Conservation (phyloP, 108 stramenopile genomes). For the Aurantiochytrium sp. region DNA sequence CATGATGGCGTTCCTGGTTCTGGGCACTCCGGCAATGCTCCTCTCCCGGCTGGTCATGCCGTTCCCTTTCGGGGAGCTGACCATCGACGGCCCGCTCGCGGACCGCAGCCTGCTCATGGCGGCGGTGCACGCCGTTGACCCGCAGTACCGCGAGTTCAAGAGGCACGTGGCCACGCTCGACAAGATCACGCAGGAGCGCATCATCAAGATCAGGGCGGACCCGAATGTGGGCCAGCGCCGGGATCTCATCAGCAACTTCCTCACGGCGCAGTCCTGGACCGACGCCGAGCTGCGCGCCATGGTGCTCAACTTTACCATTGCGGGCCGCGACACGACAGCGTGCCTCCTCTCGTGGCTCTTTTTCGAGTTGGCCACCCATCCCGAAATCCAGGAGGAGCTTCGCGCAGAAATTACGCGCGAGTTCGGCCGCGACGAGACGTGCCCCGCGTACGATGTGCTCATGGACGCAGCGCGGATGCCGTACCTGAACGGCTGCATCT, state of each 20-base stretch:
- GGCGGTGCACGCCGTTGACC: background rate
- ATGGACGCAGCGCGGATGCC: constrained; percentile 27
- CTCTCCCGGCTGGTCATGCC: background rate
- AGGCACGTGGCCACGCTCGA: background rate
- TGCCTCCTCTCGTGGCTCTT: constrained; percentile 53
- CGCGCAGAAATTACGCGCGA: constrained; percentile 39
- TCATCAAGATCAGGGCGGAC: background rate
- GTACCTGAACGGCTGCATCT: constrained; percentile 49
- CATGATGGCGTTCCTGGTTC: background rate
- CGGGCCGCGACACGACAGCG: constrained; percentile 61
- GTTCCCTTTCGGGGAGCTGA: background rate
- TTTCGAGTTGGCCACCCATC: constrained; percentile 47
- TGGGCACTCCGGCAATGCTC: background rate
- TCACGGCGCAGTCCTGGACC: background rate
- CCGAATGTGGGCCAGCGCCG: background rate
- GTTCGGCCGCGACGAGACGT: background rate
- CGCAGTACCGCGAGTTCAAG: background rate
- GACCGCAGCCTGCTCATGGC: background rate
- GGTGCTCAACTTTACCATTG: constrained; percentile 53
- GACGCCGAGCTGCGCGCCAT: constrained; percentile 46
- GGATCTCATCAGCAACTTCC: background rate
- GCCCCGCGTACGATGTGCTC: background rate
- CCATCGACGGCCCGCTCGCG: background rate
- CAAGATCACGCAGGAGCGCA: background rate
- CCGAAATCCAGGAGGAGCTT: constrained; percentile 37